Percentiles rank a stretch among this genome's conserved stretches.
phyloP scores from a whole-genome alignment of 1,284 basidiomycete genomes.

The Ganoderma multipileum region DNA sequence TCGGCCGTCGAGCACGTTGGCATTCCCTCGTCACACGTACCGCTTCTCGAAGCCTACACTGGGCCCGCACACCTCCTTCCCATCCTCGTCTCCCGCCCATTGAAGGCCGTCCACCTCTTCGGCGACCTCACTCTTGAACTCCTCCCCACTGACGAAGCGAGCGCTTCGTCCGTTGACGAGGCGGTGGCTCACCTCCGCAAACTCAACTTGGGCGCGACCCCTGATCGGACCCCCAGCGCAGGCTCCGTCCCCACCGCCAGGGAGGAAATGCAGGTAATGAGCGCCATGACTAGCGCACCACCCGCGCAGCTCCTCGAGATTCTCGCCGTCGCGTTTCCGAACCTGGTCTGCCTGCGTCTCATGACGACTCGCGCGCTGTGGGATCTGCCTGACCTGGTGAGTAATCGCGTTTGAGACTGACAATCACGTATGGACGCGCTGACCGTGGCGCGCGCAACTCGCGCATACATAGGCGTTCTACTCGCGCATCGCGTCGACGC shows the following conservation, averaged over 20 bases:
- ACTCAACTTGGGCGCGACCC: slow-evolving; percentile 13
- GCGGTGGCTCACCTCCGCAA: slow-evolving; percentile 32
- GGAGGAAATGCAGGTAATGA: slow-evolving; percentile 37
- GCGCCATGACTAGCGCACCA: slow-evolving; percentile 44
- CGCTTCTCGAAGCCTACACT: slow-evolving; percentile 60
- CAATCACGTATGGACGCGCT: background rate
- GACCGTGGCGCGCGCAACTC: background rate
- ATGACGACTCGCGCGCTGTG: slow-evolving; percentile 43
- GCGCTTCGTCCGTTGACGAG: slow-evolving; percentile 49
- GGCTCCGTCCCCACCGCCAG: slow-evolving; percentile 16
- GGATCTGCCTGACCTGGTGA: slow-evolving; percentile 43
- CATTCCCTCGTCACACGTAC: slow-evolving; percentile 45
- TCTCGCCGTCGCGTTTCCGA: slow-evolving; percentile 42
- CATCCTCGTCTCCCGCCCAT: slow-evolving; percentile 68
- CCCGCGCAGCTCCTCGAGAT: slow-evolving; percentile 43
- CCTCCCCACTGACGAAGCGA: slow-evolving; percentile 49
- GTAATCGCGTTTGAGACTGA: slow-evolving; percentile 21
- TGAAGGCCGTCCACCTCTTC: slow-evolving; percentile 65
- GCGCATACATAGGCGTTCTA: slow-evolving; percentile 60
- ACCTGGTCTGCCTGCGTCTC: slow-evolving; percentile 42
- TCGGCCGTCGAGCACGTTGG: slow-evolving; percentile 34
- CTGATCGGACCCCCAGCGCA: slow-evolving; percentile 15
- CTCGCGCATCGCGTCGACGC: slow-evolving; percentile 59
- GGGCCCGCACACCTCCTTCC: slow-evolving; percentile 63
- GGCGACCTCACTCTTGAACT: slow-evolving; percentile 62